A percentile compares a stretch with the other conserved stretches of the same genome.
phyloP scores from a whole-genome alignment of 768 basidiomycete species.

The Infundibulicybe gibba region DNA sequence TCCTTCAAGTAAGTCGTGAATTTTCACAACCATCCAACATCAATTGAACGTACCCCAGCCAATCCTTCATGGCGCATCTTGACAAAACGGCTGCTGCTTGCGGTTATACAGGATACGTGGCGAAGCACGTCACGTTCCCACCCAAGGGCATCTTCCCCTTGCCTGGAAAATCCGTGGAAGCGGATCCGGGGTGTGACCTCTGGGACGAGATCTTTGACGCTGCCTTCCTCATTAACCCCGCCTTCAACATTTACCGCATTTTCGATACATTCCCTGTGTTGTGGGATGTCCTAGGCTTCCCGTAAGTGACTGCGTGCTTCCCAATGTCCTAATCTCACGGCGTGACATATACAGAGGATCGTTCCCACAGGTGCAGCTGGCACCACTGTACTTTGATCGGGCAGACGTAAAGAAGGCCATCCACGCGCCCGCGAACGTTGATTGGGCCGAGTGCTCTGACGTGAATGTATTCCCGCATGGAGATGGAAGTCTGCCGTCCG shows the following conservation, averaged over 20 bases:
- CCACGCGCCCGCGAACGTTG: constrained; percentile 59
- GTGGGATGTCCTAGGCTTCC: constrained; percentile 84
- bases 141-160: constrained; percentile 66
- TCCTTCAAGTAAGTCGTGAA: constrained; percentile 55
- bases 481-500: constrained; percentile 59
- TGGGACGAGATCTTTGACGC: constrained; percentile 66
- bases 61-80: constrained; percentile 58
- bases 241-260: constrained; percentile 75
- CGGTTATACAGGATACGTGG: constrained; percentile 59
- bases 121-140: constrained; percentile 63
- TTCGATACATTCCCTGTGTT: constrained; percentile 72
- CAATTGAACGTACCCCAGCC: constrained; percentile 27
- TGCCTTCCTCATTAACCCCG: constrained; percentile 62
- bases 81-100: constrained; percentile 51
- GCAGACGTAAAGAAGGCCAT: constrained; percentile 66
- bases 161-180: constrained; percentile 50
- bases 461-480: constrained; percentile 57
- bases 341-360: constrained; percentile 38
- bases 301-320: constrained; percentile 33
- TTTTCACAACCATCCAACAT: too few species aligned
- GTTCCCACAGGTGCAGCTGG: constrained; percentile 45
- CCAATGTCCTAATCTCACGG: neutral
- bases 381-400: constrained; percentile 70
- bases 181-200: constrained; percentile 55
- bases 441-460: constrained; percentile 64